A percentile compares a stretch with the other conserved stretches of the same genome.
These are phyloP conservation scores for Seiridium cupressi DNA, from an alignment of 2,329 filamentous ascomycete genomes.

Conservation along the genomic window DNA sequence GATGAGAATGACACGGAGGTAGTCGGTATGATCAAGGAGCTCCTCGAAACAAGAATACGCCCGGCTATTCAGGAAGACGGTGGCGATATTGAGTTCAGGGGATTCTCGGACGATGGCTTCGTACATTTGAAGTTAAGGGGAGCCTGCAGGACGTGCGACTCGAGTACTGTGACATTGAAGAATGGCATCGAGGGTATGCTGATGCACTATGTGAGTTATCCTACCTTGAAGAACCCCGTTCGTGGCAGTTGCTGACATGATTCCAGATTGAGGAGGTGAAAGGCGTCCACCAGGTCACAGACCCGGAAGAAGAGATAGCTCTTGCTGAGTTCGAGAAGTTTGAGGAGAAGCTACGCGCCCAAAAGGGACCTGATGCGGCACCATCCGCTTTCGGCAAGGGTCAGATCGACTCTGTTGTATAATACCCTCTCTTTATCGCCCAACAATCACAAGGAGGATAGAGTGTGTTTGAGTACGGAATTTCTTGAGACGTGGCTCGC, in stretches of 20 bases:
- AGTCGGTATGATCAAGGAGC: slow-evolving; percentile 97
- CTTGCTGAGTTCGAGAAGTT: slow-evolving; percentile 89
- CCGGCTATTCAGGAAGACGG: slow-evolving; percentile 97
- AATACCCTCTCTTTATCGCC: neutral
- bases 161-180: slow-evolving; percentile 93
- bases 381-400: slow-evolving; percentile 35
- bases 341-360: slow-evolving; percentile 72
- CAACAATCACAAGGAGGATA: neutral
- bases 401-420: slow-evolving; percentile 32
- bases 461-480: neutral
- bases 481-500: no score
- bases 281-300: slow-evolving; percentile 85
- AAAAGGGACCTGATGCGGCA: slow-evolving; percentile 42
- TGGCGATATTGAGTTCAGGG: slow-evolving; percentile 92
- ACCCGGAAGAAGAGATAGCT: slow-evolving; percentile 87
- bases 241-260: slow-evolving; percentile 5
- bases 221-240: neutral
- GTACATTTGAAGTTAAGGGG: slow-evolving; percentile 87
- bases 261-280: slow-evolving; percentile 86
- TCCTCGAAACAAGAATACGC: slow-evolving; percentile 90
- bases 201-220: slow-evolving; percentile 80
- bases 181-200: slow-evolving; percentile 98
- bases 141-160: slow-evolving; percentile 93
- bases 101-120: slow-evolving; percentile 75
- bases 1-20: slow-evolving; percentile 92